These are phyloP conservation scores for Rhynchosporium secalis DNA, from an alignment of 2,329 filamentous ascomycete genomes.

Conservation along the genomic window DNA sequence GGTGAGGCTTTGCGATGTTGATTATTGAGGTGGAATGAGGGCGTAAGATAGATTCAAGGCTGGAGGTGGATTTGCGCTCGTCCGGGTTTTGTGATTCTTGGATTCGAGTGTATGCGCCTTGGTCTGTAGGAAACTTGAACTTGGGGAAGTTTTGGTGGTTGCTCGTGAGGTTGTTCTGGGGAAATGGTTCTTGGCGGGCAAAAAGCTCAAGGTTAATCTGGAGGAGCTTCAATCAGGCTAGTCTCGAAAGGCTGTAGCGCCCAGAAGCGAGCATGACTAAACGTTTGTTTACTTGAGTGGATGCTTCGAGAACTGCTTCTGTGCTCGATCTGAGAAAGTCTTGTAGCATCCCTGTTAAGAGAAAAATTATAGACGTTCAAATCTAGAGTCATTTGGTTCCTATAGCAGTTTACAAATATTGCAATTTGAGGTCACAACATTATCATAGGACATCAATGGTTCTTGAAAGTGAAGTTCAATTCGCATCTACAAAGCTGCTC, in stretches of 20 bases:
- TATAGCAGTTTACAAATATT: no score
- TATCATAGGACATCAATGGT: no score
- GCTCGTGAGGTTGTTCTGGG: constrained; percentile 11
- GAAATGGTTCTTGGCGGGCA: constrained; percentile 12
- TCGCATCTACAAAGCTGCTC: no score
- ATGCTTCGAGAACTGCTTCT: constrained; percentile 10
- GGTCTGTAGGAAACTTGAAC: neutral
- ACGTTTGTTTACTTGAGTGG: neutral
- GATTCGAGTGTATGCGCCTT: neutral
- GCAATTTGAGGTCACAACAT: no score
- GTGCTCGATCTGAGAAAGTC: no score
- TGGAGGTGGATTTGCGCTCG: neutral
- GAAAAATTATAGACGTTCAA: no score
- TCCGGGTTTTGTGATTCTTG: neutral
- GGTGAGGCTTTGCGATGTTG: neutral
- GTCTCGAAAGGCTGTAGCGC: constrained; percentile 8
- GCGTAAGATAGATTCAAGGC: neutral
- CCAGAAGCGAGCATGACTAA: constrained; percentile 16
- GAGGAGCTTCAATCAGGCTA: constrained; percentile 15
- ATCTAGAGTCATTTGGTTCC: no score
- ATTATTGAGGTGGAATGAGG: no score
- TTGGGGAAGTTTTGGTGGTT: neutral
- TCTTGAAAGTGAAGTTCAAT: no score
- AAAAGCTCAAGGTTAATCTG: constrained; percentile 20
- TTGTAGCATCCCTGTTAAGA: no score